Percentiles rank a stretch among this genome's conserved stretches.
phyloP scores from a whole-genome alignment of 2,329 filamentous ascomycete genomes.

The Ophiocordyceps camponoti-saundersi region DNA sequence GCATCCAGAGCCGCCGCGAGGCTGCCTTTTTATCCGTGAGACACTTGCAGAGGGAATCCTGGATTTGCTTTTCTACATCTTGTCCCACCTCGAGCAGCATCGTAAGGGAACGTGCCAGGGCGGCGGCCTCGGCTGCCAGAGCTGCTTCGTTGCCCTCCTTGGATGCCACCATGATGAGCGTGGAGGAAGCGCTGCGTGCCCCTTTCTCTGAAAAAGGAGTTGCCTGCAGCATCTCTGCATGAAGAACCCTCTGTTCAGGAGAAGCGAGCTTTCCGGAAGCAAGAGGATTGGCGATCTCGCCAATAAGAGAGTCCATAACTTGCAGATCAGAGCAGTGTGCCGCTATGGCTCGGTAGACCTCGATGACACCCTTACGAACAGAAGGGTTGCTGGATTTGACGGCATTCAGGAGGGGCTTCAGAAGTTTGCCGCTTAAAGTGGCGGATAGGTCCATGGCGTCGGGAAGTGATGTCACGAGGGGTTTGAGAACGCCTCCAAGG shows the following conservation, averaged over 20 bases:
- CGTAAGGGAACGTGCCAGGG: conserved; percentile 48
- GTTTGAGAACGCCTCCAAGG: conserved; percentile 59
- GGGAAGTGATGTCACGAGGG: conserved; percentile 55
- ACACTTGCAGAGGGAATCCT: conserved; percentile 65
- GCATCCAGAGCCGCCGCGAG: conserved; percentile 64
- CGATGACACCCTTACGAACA: conserved; percentile 60
- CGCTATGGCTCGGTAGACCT: conserved; percentile 57
- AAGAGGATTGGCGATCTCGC: conserved; percentile 64
- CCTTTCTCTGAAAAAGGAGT: conserved; percentile 43
- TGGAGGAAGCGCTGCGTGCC: conserved; percentile 48
- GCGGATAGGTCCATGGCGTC: conserved; percentile 59
- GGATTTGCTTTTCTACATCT: conserved; percentile 46
- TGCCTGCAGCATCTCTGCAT: conserved; percentile 63
- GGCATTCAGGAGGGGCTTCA: conserved; percentile 80
- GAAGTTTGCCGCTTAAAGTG: conserved; percentile 50
- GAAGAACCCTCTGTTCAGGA: conserved; percentile 67
- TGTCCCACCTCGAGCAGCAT: conserved; percentile 43
- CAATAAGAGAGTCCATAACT: conserved; percentile 48
- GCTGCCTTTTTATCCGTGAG: conserved; percentile 69
- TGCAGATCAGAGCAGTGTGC: conserved; percentile 38
- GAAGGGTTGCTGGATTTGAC: conserved; percentile 73
- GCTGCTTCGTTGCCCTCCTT: conserved; percentile 87
- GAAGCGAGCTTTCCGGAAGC: conserved; percentile 72
- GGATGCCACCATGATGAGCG: conserved; percentile 48
- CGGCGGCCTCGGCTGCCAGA: conserved; percentile 55